Conservation (phyloP, 768 basidiomycete genomes). For the Symmetrospora coprosmae region DNA sequence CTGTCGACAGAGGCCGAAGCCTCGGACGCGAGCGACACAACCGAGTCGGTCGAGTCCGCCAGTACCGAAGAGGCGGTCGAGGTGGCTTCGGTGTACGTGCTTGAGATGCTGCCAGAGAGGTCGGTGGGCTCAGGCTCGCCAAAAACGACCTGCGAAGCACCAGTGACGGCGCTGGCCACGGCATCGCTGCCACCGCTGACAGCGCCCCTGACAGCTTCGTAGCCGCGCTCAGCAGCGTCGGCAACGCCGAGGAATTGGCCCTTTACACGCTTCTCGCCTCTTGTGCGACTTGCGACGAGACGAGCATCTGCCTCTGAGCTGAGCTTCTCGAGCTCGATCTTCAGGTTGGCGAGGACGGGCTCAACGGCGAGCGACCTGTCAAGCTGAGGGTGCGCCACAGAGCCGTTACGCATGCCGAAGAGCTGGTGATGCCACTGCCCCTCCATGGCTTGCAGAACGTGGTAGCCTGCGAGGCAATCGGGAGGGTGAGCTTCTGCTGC, state of each 20-base stretch:
- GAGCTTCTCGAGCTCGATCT: background rate
- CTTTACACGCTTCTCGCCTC: background rate
- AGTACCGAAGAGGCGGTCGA: background rate
- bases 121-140: conserved; percentile 2
- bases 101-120: background rate
- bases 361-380: conserved; percentile 7
- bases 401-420: background rate
- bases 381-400: background rate
- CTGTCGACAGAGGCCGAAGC: background rate
- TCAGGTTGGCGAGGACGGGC: background rate
- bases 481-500: no score
- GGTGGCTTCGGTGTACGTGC: background rate
- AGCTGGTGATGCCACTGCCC: conserved; percentile 10
- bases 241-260: conserved; percentile 6
- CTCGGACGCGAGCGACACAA: background rate
- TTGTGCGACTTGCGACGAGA: background rate
- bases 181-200: no score
- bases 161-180: background rate
- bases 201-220: background rate
- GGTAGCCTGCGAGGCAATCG: no score
- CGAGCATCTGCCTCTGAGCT: background rate
- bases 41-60: background rate
- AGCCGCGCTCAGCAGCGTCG: background rate
- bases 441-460: conserved; percentile 7
- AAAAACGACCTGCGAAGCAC: background rate